Evolutionary conservation across 2,329 filamentous ascomycete species (phyloP).

Genomic region (Alternaria dauci): DNA sequence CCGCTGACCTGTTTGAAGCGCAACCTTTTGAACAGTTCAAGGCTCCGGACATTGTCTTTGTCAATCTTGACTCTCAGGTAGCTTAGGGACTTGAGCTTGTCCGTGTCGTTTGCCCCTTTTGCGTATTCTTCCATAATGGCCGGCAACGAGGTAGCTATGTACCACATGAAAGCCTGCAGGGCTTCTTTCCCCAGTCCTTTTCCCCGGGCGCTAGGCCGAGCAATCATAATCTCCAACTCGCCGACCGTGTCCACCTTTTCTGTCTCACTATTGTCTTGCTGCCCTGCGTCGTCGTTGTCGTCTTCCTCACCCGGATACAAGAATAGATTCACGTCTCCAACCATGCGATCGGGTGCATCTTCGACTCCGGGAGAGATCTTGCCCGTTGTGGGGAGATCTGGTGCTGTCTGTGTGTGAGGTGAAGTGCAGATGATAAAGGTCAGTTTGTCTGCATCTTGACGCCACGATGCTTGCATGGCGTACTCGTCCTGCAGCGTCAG

Average conservation of each 20-base stretch:
- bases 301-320: conserved; percentile 58
- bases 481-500: conserved; percentile 84
- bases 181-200: conserved; percentile 72
- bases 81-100: conserved; percentile 37
- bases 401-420: not conserved
- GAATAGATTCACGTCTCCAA: conserved; percentile 71
- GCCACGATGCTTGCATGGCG: conserved; percentile 89
- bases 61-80: conserved; percentile 71
- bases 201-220: conserved; percentile 64
- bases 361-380: conserved; percentile 39
- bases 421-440: conserved; percentile 82
- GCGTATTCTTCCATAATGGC: conserved; percentile 67
- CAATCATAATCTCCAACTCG: conserved; percentile 90
- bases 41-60: conserved; percentile 63
- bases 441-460: conserved; percentile 81
- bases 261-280: conserved; percentile 7
- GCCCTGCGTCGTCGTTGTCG: conserved; percentile 8
- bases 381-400: not conserved
- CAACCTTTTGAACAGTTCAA: conserved; percentile 67
- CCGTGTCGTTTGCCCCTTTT: conserved; percentile 16
- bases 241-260: conserved; percentile 59
- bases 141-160: conserved; percentile 64
- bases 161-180: conserved; percentile 73
- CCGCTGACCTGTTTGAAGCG: conserved; percentile 63
- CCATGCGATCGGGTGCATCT: conserved; percentile 63